These are phyloP conservation scores for Daldinia sp. DNA, from an alignment of 2,329 filamentous ascomycete genomes.

Conservation along the genomic window DNA sequence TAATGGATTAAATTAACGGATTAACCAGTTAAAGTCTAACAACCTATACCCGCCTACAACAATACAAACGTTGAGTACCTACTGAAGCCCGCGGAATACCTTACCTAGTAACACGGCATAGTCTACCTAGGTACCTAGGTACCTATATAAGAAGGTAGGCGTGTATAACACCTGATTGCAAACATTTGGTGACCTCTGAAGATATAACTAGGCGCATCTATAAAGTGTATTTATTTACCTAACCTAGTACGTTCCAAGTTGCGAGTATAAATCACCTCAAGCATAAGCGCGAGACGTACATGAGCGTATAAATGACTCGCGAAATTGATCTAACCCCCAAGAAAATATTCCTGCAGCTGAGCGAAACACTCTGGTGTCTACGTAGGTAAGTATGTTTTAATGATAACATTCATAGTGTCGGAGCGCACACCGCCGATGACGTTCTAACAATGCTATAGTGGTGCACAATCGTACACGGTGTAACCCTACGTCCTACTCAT, in stretches of 20 bases:
- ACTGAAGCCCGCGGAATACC: too few relatives aligned
- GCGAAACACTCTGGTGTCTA: neutral
- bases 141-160: neutral
- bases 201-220: too few relatives aligned
- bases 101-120: too few relatives aligned
- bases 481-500: neutral
- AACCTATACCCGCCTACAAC: too few relatives aligned
- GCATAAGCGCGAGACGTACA: neutral
- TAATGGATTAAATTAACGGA: too few relatives aligned
- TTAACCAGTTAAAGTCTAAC: too few relatives aligned
- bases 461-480: neutral
- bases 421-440: neutral
- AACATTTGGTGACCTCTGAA: too few relatives aligned
- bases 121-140: too few relatives aligned
- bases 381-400: too few relatives aligned
- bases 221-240: too few relatives aligned
- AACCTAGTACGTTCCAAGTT: neutral
- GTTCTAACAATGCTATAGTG: neutral
- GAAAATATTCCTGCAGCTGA: neutral
- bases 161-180: too few relatives aligned
- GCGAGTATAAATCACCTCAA: neutral
- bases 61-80: too few relatives aligned
- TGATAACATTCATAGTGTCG: neutral
- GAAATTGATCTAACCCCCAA: neutral
- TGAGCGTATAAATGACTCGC: neutral